These are phyloP conservation scores for Aspergillus mulundensis DNA, from an alignment of 495 filamentous ascomycete genomes.

Conservation along the genomic window DNA sequence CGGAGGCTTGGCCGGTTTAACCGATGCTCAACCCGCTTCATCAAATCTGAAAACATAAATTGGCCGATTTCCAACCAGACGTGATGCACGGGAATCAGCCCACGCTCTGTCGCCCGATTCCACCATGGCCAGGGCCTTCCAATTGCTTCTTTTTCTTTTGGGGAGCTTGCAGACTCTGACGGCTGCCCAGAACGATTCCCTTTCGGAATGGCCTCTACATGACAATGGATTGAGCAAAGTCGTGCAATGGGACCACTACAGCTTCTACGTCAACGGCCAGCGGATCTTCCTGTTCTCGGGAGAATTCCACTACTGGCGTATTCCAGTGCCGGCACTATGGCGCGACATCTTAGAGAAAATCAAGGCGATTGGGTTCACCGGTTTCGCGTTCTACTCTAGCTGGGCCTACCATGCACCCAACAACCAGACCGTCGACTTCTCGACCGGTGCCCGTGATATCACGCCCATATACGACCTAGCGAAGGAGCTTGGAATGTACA, in stretches of 20 bases:
- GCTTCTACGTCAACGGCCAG: slow-evolving; percentile 51
- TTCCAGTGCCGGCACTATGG: slow-evolving; percentile 57
- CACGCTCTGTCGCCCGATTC: background rate
- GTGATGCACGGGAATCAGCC: background rate
- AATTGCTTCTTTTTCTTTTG: slow-evolving; percentile 17
- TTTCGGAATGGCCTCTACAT: slow-evolving; percentile 43
- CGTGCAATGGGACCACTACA: slow-evolving; percentile 57
- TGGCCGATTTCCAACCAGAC: background rate
- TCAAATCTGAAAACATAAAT: background rate
- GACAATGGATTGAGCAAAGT: slow-evolving; percentile 48
- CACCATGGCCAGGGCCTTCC: slow-evolving; percentile 12
- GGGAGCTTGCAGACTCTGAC: slow-evolving; percentile 14
- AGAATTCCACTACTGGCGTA: slow-evolving; percentile 60
- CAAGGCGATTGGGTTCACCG: slow-evolving; percentile 57
- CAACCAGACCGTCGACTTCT: slow-evolving; percentile 52
- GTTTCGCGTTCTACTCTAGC: slow-evolving; percentile 52
- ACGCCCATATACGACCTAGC: slow-evolving; percentile 50
- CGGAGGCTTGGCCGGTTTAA: background rate
- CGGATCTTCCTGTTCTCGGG: slow-evolving; percentile 57
- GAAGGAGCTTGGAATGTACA: slow-evolving; percentile 43
- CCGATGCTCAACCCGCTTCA: background rate
- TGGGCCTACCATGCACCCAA: slow-evolving; percentile 55
- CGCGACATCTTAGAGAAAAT: slow-evolving; percentile 59
- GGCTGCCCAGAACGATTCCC: slow-evolving; percentile 19
- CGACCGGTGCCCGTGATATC: slow-evolving; percentile 51